These are phyloP conservation scores for Botrytis fabae DNA, from an alignment of 2,329 filamentous ascomycete genomes.

Conservation along the genomic window DNA sequence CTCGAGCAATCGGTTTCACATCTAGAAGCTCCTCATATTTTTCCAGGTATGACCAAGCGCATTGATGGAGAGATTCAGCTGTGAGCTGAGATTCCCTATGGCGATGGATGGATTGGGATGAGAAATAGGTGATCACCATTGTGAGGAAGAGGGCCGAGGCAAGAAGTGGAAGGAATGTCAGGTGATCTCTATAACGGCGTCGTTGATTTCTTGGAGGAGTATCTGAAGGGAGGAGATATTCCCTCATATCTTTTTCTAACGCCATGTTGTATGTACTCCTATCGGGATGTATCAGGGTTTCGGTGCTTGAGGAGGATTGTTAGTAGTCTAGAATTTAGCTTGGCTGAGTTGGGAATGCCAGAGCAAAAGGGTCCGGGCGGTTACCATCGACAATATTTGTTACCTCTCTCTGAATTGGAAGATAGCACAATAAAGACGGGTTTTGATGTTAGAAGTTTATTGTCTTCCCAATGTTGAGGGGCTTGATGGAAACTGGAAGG, in stretches of 20 bases:
- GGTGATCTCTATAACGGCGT: background rate
- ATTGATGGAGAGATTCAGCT: conserved; percentile 21
- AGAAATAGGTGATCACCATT: background rate
- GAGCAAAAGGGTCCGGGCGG: background rate
- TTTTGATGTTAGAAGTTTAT: background rate
- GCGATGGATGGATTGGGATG: background rate
- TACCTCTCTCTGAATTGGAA: background rate
- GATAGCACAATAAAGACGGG: background rate
- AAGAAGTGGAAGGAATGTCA: background rate
- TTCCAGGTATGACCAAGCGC: conserved; percentile 30
- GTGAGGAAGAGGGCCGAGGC: background rate
- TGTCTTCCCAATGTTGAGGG: background rate
- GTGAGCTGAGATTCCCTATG: background rate
- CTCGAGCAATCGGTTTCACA: conserved; percentile 29
- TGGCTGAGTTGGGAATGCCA: background rate
- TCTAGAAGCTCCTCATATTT: conserved; percentile 30
- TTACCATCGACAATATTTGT: background rate
- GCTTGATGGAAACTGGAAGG: background rate
- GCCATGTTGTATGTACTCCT: conserved; percentile 6
- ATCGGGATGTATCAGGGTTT: background rate
- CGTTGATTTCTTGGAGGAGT: background rate
- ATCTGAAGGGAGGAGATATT: background rate
- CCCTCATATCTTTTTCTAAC: background rate
- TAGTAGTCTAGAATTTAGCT: background rate
- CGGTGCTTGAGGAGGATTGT: background rate